Evolutionary conservation across 768 basidiomycete species (phyloP).

Genomic region (Austroboletus festivus): DNA sequence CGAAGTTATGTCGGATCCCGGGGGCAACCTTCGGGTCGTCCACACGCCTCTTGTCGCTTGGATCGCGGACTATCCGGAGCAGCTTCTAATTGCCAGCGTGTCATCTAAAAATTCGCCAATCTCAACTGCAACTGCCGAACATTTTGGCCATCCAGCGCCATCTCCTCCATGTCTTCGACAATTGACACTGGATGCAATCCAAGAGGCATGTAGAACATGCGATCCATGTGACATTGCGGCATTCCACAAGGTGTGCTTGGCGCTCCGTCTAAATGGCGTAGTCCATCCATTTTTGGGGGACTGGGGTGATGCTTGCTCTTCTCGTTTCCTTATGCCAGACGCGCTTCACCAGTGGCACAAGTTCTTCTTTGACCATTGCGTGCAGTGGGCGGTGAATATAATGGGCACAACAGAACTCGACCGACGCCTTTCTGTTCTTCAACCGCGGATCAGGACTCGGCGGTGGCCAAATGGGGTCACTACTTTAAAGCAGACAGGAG

Average conservation of each 20-base stretch:
- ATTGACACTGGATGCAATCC: conserved; percentile 2
- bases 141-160: conserved; percentile 9
- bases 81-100: conserved; percentile 8
- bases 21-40: neutral
- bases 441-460: conserved; percentile 5
- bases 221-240: neutral
- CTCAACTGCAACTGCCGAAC: conserved; percentile 5
- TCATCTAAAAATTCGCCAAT: conserved; percentile 8
- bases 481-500: conserved; percentile 2
- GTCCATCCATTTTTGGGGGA: conserved; percentile 34
- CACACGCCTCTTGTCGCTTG: conserved; percentile 11
- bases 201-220: neutral
- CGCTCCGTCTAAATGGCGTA: conserved; percentile 7
- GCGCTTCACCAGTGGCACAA: conserved; percentile 29
- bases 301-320: conserved; percentile 21
- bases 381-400: conserved; percentile 5
- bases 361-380: conserved; percentile 22
- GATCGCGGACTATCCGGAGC: conserved; percentile 16
- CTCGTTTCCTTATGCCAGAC: conserved; percentile 25
- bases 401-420: conserved; percentile 26
- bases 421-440: conserved; percentile 22
- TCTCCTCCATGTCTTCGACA: neutral
- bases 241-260: neutral
- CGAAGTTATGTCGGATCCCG: conserved; percentile 27
- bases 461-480: conserved; percentile 6